These are phyloP conservation scores for Candida nanaspora DNA, from an alignment of 805 yeast species.

Conservation along the genomic window DNA sequence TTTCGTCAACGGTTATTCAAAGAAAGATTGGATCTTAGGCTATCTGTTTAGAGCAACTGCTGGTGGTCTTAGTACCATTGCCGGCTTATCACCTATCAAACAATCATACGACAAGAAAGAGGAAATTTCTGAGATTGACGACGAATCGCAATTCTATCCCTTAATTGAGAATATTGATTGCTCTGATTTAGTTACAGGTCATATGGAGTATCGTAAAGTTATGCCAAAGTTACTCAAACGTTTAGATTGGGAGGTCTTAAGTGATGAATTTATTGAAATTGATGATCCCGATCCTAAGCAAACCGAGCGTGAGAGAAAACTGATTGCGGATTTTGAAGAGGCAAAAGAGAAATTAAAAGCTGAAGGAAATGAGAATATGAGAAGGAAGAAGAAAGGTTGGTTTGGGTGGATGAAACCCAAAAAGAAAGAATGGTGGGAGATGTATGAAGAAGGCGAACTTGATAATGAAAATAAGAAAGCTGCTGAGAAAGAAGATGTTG, in stretches of 20 bases:
- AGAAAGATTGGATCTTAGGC: slow-evolving; percentile 94
- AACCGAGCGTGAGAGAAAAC: slow-evolving; percentile 72
- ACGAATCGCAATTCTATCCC: slow-evolving; percentile 22
- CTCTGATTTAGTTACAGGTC: slow-evolving; percentile 84
- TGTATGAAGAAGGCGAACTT: slow-evolving; percentile 33
- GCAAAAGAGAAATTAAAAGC: slow-evolving; percentile 61
- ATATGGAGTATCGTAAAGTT: slow-evolving; percentile 93
- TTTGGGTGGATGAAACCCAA: slow-evolving; percentile 39
- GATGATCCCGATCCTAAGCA: slow-evolving; percentile 94
- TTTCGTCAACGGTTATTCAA: slow-evolving; percentile 84
- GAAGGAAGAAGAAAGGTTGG: slow-evolving; percentile 36
- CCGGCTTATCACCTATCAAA: slow-evolving; percentile 78
- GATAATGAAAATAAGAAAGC: slow-evolving; percentile 17
- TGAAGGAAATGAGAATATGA: slow-evolving; percentile 15
- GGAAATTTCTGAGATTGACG: slow-evolving; percentile 1
- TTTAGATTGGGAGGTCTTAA: slow-evolving; percentile 72
- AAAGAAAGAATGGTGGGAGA: slow-evolving; percentile 52
- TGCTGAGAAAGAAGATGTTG: slow-evolving; percentile 5
- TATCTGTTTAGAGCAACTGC: slow-evolving; percentile 92
- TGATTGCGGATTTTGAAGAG: slow-evolving; percentile 80
- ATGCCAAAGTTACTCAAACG: slow-evolving; percentile 74
- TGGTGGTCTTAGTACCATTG: slow-evolving; percentile 88
- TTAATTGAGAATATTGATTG: slow-evolving; percentile 84
- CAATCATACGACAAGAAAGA: slow-evolving; percentile 12
- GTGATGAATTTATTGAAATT: slow-evolving; percentile 90